These are phyloP conservation scores for Trichoderma atroviride DNA, from an alignment of 2,329 filamentous ascomycete genomes.

Conservation along the genomic window DNA sequence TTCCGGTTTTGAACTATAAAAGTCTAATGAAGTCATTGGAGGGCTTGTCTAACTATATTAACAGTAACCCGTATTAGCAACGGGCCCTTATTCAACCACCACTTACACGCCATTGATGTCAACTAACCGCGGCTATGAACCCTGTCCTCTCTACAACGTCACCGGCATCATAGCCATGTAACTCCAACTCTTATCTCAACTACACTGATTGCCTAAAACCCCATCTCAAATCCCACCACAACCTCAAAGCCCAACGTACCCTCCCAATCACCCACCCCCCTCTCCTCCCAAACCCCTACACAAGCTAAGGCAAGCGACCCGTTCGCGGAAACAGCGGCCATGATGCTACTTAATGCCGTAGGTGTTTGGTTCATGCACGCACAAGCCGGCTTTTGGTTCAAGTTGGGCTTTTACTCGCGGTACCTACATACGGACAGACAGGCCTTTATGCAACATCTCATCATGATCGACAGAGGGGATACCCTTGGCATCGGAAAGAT, in stretches of 20 bases:
- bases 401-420: background rate
- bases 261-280: background rate
- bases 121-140: background rate
- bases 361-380: constrained; percentile 22
- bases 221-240: background rate
- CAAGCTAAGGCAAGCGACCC: constrained; percentile 19
- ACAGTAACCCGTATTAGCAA: background rate
- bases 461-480: background rate
- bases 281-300: constrained; percentile 5
- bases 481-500: constrained; percentile 2
- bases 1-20: background rate
- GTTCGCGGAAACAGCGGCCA: background rate
- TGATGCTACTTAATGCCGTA: background rate
- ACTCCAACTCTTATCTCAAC: background rate
- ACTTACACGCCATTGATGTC: background rate
- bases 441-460: constrained; percentile 15
- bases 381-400: background rate
- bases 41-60: background rate
- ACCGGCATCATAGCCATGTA: background rate
- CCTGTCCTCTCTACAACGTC: background rate
- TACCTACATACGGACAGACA: background rate
- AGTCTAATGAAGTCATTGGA: background rate
- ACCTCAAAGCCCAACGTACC: constrained; percentile 6
- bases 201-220: background rate
- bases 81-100: background rate